phyloP scores from a whole-genome alignment of 768 basidiomycete genomes.

The Lactifluus pinguis region DNA sequence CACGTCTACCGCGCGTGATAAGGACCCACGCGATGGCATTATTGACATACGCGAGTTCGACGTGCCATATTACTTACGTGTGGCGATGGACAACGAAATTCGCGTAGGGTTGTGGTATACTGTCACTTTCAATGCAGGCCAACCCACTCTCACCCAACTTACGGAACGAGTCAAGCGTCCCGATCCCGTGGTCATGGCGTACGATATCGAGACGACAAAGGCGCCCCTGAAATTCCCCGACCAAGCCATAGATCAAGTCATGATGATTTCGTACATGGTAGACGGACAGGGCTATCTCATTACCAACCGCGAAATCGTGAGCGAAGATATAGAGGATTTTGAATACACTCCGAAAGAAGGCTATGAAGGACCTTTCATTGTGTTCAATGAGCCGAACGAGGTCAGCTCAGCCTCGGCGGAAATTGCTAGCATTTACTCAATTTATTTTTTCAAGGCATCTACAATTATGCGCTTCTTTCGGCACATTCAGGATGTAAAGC shows the following conservation, averaged over 20 bases:
- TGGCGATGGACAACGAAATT: conserved; percentile 98
- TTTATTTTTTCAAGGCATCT: conserved; percentile 46
- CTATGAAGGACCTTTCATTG: conserved; percentile 90
- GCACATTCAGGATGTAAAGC: conserved; percentile 87
- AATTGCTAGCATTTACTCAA: neutral
- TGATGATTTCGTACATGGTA: conserved; percentile 99
- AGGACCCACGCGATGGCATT: conserved; percentile 85
- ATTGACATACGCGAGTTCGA: conserved; percentile 95
- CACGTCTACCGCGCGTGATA: conserved; percentile 40
- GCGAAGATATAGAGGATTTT: conserved; percentile 96
- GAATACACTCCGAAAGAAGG: conserved; percentile 99
- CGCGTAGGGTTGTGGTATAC: conserved; percentile 98
- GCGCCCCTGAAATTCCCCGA: conserved; percentile 99
- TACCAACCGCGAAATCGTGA: conserved; percentile 94
- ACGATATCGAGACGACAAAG: conserved; percentile 98
- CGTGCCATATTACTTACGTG: conserved; percentile 93
- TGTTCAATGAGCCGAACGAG: conserved; percentile 93
- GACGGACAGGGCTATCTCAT: conserved; percentile 97
- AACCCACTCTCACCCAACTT: conserved; percentile 62
- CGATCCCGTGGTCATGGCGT: conserved; percentile 98
- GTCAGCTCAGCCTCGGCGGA: conserved; percentile 31
- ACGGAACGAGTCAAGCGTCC: conserved; percentile 91
- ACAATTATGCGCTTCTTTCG: conserved; percentile 84
- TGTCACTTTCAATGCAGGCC: conserved; percentile 73
- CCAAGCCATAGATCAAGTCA: conserved; percentile 91